phyloP scores from a whole-genome alignment of 2,329 filamentous ascomycete genomes.

The Diaporthe citri region DNA sequence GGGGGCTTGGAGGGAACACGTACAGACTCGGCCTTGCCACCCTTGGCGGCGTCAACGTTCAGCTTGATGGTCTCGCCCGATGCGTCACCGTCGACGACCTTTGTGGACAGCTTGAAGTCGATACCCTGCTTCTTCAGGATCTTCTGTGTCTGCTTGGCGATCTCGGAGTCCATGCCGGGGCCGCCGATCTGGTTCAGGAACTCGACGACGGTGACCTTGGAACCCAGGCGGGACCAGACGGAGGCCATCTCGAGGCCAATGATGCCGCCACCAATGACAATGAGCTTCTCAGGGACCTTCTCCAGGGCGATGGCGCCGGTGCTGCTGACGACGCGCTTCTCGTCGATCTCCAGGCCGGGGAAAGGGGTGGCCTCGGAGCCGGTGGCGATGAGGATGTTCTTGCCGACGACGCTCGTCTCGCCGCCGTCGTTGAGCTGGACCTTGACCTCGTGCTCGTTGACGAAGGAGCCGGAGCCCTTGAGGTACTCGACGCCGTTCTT shows the following conservation, averaged over 20 bases:
- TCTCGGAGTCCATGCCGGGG: slow-evolving; percentile 95
- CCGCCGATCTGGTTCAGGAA: slow-evolving; percentile 97
- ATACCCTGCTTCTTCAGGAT: slow-evolving; percentile 95
- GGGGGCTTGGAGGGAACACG: slow-evolving; percentile 51
- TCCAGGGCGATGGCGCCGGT: slow-evolving; percentile 92
- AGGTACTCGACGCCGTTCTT: slow-evolving; percentile 99
- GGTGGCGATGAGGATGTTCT: slow-evolving; percentile 99
- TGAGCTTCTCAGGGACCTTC: slow-evolving; percentile 94
- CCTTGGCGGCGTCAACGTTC: slow-evolving; percentile 91
- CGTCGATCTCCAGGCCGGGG: slow-evolving; percentile 94
- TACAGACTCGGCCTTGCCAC: slow-evolving; percentile 93
- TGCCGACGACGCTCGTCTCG: slow-evolving; percentile 86
- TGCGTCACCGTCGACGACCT: slow-evolving; percentile 89
- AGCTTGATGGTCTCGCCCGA: slow-evolving; percentile 83
- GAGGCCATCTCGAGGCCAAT: slow-evolving; percentile 99
- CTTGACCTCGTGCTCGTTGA: slow-evolving; percentile 90
- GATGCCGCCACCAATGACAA: slow-evolving; percentile 98
- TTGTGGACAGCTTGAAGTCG: slow-evolving; percentile 98
- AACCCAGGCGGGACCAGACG: slow-evolving; percentile 93
- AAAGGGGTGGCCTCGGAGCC: slow-evolving; percentile 96
- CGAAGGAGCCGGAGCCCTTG: slow-evolving; percentile 90
- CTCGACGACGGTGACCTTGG: slow-evolving; percentile 97
- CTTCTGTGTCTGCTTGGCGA: slow-evolving; percentile 92
- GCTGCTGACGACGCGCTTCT: slow-evolving; percentile 97
- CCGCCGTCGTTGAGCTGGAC: slow-evolving; percentile 92